phyloP scores from a whole-genome alignment of 495 filamentous ascomycete genomes.

The Ascobolus immersus region DNA sequence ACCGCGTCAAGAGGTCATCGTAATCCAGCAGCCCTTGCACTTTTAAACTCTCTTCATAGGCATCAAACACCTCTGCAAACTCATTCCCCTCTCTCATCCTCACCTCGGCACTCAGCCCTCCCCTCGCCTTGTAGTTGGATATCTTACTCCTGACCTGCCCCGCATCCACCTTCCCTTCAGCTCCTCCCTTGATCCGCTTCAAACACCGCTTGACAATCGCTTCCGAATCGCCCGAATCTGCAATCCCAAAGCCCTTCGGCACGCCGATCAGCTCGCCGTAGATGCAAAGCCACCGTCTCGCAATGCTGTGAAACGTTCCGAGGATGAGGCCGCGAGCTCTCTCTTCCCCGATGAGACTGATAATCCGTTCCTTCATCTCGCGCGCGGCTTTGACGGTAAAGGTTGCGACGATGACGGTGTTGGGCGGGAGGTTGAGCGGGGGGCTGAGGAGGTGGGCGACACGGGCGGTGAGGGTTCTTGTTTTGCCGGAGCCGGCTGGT shows the following conservation, averaged over 20 bases:
- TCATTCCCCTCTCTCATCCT: slow-evolving; percentile 33
- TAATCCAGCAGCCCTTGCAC: slow-evolving; percentile 76
- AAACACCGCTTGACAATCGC: slow-evolving; percentile 59
- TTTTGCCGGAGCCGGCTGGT: slow-evolving; percentile 50
- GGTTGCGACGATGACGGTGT: slow-evolving; percentile 88
- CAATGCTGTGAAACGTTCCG: slow-evolving; percentile 91
- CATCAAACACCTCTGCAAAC: slow-evolving; percentile 45
- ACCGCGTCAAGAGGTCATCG: slow-evolving; percentile 73
- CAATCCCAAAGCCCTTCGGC: slow-evolving; percentile 68
- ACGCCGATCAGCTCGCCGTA: slow-evolving; percentile 77
- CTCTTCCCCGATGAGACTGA: slow-evolving; percentile 48
- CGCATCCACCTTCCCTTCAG: slow-evolving; percentile 32
- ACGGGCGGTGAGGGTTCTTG: slow-evolving; percentile 81
- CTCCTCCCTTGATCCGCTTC: slow-evolving; percentile 30
- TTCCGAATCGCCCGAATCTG: slow-evolving; percentile 57
- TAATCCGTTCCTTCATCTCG: slow-evolving; percentile 82
- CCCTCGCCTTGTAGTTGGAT: slow-evolving; percentile 62
- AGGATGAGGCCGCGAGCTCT: slow-evolving; percentile 56
- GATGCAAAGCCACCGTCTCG: slow-evolving; percentile 54
- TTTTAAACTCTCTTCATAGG: slow-evolving; percentile 52
- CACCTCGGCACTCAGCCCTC: slow-evolving; percentile 15
- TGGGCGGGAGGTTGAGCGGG: slow-evolving; percentile 41
- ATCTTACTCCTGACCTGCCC: slow-evolving; percentile 46
- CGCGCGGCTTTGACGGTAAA: slow-evolving; percentile 93
- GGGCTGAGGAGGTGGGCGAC: slow-evolving; percentile 82